A percentile compares a stretch with the other conserved stretches of the same genome.
Evolutionary conservation across 176 grass and related monocot genomes (phyloP).

Genomic region (Aegilops bicornis): DNA sequence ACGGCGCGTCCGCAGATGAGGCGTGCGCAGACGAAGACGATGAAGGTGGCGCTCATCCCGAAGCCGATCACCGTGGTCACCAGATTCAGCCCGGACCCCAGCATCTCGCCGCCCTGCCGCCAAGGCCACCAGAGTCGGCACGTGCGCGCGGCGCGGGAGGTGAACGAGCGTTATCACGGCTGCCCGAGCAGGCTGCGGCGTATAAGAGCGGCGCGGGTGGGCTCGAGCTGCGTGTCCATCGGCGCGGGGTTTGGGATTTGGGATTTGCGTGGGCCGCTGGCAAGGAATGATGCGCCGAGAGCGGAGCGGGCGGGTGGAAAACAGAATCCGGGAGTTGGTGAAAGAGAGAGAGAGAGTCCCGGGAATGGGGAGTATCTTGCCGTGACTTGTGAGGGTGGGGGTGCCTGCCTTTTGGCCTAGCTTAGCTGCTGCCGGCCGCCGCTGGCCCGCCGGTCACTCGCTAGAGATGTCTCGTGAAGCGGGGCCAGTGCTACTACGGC

Average conservation of each 20-base stretch:
- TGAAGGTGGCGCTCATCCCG: slow-evolving; percentile 95
- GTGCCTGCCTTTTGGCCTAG: slow-evolving; percentile 2
- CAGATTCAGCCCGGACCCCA: slow-evolving; percentile 85
- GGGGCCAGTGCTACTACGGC: background rate
- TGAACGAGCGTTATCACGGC: slow-evolving; percentile 5
- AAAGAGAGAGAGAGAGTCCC: background rate
- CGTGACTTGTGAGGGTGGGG: slow-evolving; percentile 26
- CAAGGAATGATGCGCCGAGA: slow-evolving; percentile 53
- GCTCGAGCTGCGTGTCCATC: slow-evolving; percentile 41
- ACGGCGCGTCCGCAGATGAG: slow-evolving; percentile 77
- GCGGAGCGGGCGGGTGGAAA: slow-evolving; percentile 5
- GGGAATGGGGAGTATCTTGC: slow-evolving; percentile 30
- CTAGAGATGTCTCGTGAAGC: background rate
- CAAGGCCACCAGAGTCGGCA: background rate
- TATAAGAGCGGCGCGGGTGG: slow-evolving; percentile 54
- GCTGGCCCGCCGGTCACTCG: background rate
- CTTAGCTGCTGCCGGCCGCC: background rate
- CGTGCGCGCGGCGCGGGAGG: background rate
- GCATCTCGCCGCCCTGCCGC: slow-evolving; percentile 43
- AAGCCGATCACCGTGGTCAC: slow-evolving; percentile 97
- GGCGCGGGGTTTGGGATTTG: slow-evolving; percentile 57
- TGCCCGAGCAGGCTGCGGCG: slow-evolving; percentile 18
- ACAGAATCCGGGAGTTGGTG: slow-evolving; percentile 41
- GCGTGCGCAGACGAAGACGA: slow-evolving; percentile 90
- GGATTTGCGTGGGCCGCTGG: slow-evolving; percentile 59